Evolutionary conservation across 768 basidiomycete species (phyloP).

Genomic region (Kondoa subrosea): DNA sequence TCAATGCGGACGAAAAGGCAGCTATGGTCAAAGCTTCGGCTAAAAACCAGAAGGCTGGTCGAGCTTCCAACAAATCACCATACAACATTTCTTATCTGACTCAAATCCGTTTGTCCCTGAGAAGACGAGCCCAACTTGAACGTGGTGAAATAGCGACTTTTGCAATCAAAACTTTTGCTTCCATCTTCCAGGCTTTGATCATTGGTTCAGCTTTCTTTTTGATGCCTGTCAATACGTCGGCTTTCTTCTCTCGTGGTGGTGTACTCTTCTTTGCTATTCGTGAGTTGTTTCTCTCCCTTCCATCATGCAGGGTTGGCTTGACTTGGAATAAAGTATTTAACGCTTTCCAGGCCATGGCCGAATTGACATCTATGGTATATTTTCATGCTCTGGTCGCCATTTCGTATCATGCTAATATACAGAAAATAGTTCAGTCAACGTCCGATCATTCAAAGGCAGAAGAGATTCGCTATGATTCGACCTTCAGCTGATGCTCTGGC

Average conservation of each 20-base stretch:
- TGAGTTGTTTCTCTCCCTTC: slow-evolving; percentile 14
- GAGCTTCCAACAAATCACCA: slow-evolving; percentile 29
- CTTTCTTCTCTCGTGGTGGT: slow-evolving; percentile 61
- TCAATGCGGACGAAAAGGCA: slow-evolving; percentile 26
- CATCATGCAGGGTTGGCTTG: background rate
- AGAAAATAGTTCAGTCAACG: slow-evolving; percentile 19
- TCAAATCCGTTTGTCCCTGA: slow-evolving; percentile 39
- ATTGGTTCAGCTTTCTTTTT: slow-evolving; percentile 52
- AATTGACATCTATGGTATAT: slow-evolving; percentile 6
- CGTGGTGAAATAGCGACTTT: slow-evolving; percentile 34
- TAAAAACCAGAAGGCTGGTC: background rate
- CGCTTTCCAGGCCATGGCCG: slow-evolving; percentile 33
- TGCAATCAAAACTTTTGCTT: slow-evolving; percentile 27
- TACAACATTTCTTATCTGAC: slow-evolving; percentile 39
- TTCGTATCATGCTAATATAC: background rate
- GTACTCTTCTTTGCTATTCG: slow-evolving; percentile 53
- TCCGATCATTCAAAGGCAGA: slow-evolving; percentile 30
- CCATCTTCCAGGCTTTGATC: slow-evolving; percentile 38
- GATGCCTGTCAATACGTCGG: slow-evolving; percentile 41
- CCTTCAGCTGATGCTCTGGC: slow-evolving; percentile 36
- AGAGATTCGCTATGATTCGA: slow-evolving; percentile 37
- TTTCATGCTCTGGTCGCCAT: background rate
- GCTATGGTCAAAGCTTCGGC: background rate
- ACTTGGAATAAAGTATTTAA: slow-evolving; percentile 28
- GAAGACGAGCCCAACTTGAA: slow-evolving; percentile 38